A percentile compares a stretch with the other conserved stretches of the same genome.
Conservation (phyloP, 768 basidiomycete species). For the Mycena filopes region DNA sequence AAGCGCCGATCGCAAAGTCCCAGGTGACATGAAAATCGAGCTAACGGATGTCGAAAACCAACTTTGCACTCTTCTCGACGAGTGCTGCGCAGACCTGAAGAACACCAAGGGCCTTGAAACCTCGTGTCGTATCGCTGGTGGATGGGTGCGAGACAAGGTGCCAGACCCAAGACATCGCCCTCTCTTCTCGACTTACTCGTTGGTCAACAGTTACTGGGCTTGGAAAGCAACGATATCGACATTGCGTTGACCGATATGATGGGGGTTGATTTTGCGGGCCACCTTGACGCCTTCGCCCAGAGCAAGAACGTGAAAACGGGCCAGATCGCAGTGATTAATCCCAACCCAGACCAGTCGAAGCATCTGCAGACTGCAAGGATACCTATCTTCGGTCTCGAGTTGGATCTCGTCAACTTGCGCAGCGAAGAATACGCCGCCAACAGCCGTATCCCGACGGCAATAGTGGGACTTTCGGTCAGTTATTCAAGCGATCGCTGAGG, state of each 20-base stretch:
- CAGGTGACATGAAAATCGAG: slow-evolving; percentile 52
- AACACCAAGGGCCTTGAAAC: slow-evolving; percentile 63
- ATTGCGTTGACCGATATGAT: slow-evolving; percentile 91
- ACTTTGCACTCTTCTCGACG: slow-evolving; percentile 83
- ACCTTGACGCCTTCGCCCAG: slow-evolving; percentile 72
- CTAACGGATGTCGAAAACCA: slow-evolving; percentile 75
- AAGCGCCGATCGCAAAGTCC: slow-evolving; percentile 26
- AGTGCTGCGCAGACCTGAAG: slow-evolving; percentile 71
- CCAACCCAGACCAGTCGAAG: slow-evolving; percentile 97
- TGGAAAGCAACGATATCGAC: slow-evolving; percentile 91
- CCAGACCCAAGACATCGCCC: background rate
- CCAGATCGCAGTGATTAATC: slow-evolving; percentile 83
- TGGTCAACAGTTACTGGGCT: slow-evolving; percentile 74
- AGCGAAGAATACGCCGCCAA: slow-evolving; percentile 90
- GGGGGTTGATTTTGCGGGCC: slow-evolving; percentile 88
- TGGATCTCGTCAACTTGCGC: slow-evolving; percentile 94
- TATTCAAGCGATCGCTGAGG: background rate
- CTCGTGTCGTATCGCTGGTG: slow-evolving; percentile 92
- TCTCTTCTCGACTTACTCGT: slow-evolving; percentile 33
- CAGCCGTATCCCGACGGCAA: slow-evolving; percentile 88
- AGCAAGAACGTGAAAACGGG: slow-evolving; percentile 63
- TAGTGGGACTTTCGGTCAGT: slow-evolving; percentile 63
- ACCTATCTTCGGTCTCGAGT: slow-evolving; percentile 79
- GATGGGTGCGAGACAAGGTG: slow-evolving; percentile 99
- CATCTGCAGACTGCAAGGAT: slow-evolving; percentile 96